These are phyloP conservation scores for Cladosporium sp. DNA, from an alignment of 2,329 filamentous ascomycete species.

Conservation along the genomic window DNA sequence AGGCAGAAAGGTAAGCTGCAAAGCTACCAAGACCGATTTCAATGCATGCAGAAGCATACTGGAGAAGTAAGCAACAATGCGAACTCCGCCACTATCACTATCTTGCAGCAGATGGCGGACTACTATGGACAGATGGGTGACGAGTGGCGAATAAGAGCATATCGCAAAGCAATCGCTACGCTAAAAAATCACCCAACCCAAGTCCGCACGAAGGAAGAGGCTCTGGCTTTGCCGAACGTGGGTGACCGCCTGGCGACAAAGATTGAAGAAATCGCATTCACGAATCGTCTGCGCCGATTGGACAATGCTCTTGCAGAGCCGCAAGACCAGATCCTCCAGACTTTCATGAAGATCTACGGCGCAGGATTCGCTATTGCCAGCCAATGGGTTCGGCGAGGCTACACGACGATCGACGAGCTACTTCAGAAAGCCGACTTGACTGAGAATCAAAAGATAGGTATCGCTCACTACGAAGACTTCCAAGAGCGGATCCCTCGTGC, in stretches of 20 bases:
- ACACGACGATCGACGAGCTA: constrained; percentile 70
- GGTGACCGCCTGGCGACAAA: constrained; percentile 72
- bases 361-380: constrained; percentile 67
- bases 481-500: constrained; percentile 69
- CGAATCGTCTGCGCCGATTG: constrained; percentile 65
- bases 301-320: constrained; percentile 67
- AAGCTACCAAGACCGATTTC: constrained; percentile 41
- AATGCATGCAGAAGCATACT: constrained; percentile 57
- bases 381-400: constrained; percentile 72
- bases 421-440: constrained; percentile 58
- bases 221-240: constrained; percentile 62
- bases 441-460: constrained; percentile 66
- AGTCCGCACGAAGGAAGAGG: constrained; percentile 67
- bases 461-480: constrained; percentile 78
- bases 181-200: constrained; percentile 62
- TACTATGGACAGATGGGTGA: constrained; percentile 75
- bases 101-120: constrained; percentile 72
- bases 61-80: constrained; percentile 53
- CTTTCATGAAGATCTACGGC: constrained; percentile 76
- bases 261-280: constrained; percentile 83
- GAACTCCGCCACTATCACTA: constrained; percentile 69
- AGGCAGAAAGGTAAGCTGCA: constrained; percentile 14
- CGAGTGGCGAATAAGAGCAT: constrained; percentile 69
- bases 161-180: constrained; percentile 71
- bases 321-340: constrained; percentile 58